phyloP scores from a whole-genome alignment of 2,329 filamentous ascomycete species.

The Periconia sp. region DNA sequence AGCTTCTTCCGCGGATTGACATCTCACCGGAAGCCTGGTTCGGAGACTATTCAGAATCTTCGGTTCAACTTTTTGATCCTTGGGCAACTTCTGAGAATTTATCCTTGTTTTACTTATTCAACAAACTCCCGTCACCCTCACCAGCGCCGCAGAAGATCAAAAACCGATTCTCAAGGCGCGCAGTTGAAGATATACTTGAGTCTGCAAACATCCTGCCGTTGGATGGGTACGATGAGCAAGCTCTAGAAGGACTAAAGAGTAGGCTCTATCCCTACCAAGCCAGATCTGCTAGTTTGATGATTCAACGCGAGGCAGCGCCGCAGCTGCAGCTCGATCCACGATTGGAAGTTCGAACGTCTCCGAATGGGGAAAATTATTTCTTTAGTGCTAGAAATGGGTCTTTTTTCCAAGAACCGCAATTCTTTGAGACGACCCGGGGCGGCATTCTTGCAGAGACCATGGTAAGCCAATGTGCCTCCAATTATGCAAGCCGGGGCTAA shows the following conservation, averaged over 20 bases:
- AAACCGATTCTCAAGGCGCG: conserved; percentile 59
- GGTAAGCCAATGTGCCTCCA: conserved; percentile 48
- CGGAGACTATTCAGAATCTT: conserved; percentile 44
- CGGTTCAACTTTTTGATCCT: conserved; percentile 41
- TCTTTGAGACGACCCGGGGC: conserved; percentile 76
- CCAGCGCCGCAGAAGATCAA: conserved; percentile 59
- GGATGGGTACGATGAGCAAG: conserved; percentile 30
- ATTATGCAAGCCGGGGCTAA: conserved; percentile 1
- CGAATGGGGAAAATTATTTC: conserved; percentile 69
- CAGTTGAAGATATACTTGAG: conserved; percentile 63
- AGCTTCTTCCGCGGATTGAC: conserved; percentile 62
- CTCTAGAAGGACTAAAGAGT: conserved; percentile 65
- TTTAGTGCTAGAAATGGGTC: conserved; percentile 69
- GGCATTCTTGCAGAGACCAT: conserved; percentile 84
- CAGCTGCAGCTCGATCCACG: conserved; percentile 74
- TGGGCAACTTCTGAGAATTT: conserved; percentile 52
- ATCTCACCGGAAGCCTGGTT: conserved; percentile 63
- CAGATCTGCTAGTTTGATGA: conserved; percentile 80
- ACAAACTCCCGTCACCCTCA: conserved; percentile 71
- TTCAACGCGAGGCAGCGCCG: conserved; percentile 76
- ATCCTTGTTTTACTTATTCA: conserved; percentile 75
- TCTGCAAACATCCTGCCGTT: conserved; percentile 31
- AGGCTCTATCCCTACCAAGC: conserved; percentile 79
- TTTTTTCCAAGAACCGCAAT: conserved; percentile 68
- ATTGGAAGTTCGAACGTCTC: conserved; percentile 65